Evolutionary conservation across 352 stramenopile species (phyloP).

Genomic region (Pythium volutum): DNA sequence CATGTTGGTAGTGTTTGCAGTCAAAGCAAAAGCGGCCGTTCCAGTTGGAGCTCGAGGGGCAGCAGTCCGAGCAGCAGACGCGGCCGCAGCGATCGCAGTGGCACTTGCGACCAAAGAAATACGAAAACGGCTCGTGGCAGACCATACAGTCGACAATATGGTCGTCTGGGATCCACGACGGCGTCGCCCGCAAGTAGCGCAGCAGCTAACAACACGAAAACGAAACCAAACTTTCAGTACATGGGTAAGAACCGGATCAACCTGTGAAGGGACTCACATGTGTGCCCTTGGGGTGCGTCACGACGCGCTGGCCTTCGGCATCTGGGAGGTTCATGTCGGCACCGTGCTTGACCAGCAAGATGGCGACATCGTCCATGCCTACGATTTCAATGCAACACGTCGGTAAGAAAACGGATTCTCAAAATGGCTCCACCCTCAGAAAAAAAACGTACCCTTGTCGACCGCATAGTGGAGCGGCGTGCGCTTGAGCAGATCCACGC

Average conservation of each 20-base stretch:
- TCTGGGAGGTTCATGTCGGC: slow-evolving; percentile 73
- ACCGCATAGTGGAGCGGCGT: slow-evolving; percentile 74
- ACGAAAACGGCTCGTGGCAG: slow-evolving; percentile 63
- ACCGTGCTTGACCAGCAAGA: slow-evolving; percentile 58
- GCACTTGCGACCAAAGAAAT: slow-evolving; percentile 69
- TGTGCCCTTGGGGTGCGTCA: slow-evolving; percentile 57
- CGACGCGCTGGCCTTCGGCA: slow-evolving; percentile 48
- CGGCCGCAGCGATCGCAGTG: slow-evolving; percentile 73
- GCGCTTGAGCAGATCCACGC: slow-evolving; percentile 69
- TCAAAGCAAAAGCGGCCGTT: slow-evolving; percentile 75
- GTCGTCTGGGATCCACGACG: slow-evolving; percentile 59
- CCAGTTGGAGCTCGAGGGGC: slow-evolving; percentile 60
- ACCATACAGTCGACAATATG: slow-evolving; percentile 69
- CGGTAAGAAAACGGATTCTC: too few relatives aligned
- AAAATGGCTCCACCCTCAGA: too few relatives aligned
- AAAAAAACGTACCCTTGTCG: slow-evolving; percentile 54
- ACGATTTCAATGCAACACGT: too few relatives aligned
- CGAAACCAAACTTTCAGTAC: background rate
- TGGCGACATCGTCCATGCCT: slow-evolving; percentile 65
- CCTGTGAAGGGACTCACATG: too few relatives aligned
- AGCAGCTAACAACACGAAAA: slow-evolving; percentile 41
- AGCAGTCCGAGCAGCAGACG: slow-evolving; percentile 78
- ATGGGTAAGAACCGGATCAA: background rate
- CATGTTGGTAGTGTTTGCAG: slow-evolving; percentile 72
- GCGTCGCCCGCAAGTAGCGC: slow-evolving; percentile 49